Conservation (phyloP, 78 protist genomes). For the Dictyostelium citrinum region DNA sequence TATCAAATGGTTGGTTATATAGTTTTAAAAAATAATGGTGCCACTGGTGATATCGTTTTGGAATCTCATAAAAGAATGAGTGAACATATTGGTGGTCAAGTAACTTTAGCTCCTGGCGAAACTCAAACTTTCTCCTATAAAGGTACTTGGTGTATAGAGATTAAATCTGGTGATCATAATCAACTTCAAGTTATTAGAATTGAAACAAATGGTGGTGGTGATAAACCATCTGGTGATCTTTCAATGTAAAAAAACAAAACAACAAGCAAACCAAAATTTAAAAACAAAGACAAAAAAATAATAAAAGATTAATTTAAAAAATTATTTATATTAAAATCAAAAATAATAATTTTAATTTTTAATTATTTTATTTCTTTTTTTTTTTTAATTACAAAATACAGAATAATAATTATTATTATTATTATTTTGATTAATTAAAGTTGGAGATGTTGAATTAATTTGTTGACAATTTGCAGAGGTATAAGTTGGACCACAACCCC, state of each 20-base stretch:
- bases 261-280: background rate
- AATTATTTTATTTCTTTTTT: background rate
- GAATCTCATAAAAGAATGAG: conserved; percentile 66
- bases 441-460: background rate
- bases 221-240: conserved; percentile 28
- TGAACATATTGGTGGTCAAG: conserved; percentile 26
- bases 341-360: background rate
- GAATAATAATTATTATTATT: background rate
- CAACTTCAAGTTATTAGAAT: conserved; percentile 14
- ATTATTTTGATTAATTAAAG: background rate
- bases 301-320: background rate
- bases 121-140: conserved; percentile 46
- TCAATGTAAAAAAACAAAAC: conserved; percentile 2
- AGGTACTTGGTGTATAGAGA: conserved; percentile 48
- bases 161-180: background rate
- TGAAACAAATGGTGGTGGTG: conserved; percentile 55
- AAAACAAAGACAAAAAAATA: background rate
- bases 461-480: background rate
- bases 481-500: background rate
- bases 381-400: background rate
- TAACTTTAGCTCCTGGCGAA: conserved; percentile 1
- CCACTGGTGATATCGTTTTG: background rate
- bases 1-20: conserved; percentile 27
- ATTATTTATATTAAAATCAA: background rate
- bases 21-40: conserved; percentile 31